These are phyloP conservation scores for Scheffersomyces coipomensis DNA, from an alignment of 805 yeast species.

Conservation along the genomic window DNA sequence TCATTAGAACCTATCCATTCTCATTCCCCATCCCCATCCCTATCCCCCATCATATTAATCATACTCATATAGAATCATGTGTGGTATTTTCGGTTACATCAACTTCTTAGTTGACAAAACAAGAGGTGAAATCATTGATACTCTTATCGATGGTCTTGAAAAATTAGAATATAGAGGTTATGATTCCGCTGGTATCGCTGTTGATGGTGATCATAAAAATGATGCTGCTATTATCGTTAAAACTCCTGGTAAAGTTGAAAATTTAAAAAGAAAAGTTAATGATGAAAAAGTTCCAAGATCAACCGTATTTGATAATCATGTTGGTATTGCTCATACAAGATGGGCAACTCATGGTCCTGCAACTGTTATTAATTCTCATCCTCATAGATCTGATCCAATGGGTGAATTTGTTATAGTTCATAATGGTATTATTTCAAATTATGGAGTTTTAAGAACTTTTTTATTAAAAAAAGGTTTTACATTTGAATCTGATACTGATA, in stretches of 20 bases:
- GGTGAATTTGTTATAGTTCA: conserved; percentile 92
- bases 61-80: not conserved
- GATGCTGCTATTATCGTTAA: conserved; percentile 69
- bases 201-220: conserved; percentile 81
- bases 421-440: conserved; percentile 97
- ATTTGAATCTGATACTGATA: conserved; percentile 93
- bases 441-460: conserved; percentile 84
- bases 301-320: conserved; percentile 76
- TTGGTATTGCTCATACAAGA: conserved; percentile 98
- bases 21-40: no score
- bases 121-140: conserved; percentile 89
- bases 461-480: conserved; percentile 73
- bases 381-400: conserved; percentile 82
- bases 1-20: no score
- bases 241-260: conserved; percentile 89
- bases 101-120: conserved; percentile 90
- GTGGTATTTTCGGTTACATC: conserved; percentile 98
- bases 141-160: conserved; percentile 78
- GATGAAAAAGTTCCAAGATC: conserved; percentile 51
- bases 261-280: conserved; percentile 66
- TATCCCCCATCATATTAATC: no score
- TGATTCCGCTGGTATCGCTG: conserved; percentile 95
- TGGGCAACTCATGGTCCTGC: conserved; percentile 99
- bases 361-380: conserved; percentile 83
- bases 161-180: conserved; percentile 97